phyloP scores from a whole-genome alignment of 1,284 basidiomycete genomes.

The Blastosporella zonata region DNA sequence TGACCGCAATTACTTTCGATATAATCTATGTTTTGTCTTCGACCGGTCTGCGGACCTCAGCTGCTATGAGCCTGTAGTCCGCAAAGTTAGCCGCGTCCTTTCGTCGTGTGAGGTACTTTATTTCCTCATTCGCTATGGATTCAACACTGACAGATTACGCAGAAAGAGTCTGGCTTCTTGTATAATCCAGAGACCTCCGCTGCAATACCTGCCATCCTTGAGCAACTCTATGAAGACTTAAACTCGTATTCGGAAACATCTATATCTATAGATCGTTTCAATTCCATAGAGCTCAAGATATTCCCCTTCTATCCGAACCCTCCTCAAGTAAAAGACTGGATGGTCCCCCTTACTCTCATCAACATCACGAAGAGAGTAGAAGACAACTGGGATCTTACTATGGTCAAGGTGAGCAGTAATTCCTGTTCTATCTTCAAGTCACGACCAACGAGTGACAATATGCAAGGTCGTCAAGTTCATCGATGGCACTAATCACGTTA shows the following conservation, averaged over 20 bases:
- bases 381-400: conserved; percentile 95
- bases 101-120: conserved; percentile 79
- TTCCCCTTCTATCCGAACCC: conserved; percentile 98
- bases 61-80: conserved; percentile 94
- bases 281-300: conserved; percentile 92
- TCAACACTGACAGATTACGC: conserved; percentile 3
- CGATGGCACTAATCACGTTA: conserved; percentile 90
- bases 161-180: conserved; percentile 90
- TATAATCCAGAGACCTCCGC: conserved; percentile 71
- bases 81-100: conserved; percentile 91
- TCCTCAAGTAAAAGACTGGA: conserved; percentile 87
- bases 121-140: conserved; percentile 1
- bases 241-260: conserved; percentile 97
- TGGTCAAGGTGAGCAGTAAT: conserved; percentile 62
- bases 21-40: conserved; percentile 97
- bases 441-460: not conserved
- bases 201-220: conserved; percentile 83
- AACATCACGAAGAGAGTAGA: conserved; percentile 80
- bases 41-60: conserved; percentile 85
- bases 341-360: conserved; percentile 90
- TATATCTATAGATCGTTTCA: conserved; percentile 85
- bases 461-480: conserved; percentile 74
- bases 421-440: not conserved
- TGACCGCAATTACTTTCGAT: conserved; percentile 86
- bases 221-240: conserved; percentile 96